phyloP scores from a whole-genome alignment of 2,329 filamentous ascomycete species.

The Chlorencoelia australis region DNA sequence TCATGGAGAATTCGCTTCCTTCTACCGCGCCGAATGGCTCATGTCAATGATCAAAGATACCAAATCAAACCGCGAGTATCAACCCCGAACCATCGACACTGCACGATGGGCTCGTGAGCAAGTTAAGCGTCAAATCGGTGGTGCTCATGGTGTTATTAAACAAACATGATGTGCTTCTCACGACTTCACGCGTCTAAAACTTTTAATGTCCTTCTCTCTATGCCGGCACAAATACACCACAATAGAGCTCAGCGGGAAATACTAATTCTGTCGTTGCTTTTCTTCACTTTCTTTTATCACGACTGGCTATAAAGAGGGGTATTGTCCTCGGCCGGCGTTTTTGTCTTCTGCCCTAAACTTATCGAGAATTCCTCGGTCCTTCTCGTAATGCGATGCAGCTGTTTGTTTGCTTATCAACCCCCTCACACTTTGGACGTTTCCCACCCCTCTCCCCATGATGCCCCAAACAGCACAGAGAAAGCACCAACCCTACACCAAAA shows the following conservation, averaged over 20 bases:
- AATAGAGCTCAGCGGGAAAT: conserved; percentile 17
- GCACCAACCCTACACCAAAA: too few species aligned
- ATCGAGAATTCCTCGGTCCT: conserved; percentile 2
- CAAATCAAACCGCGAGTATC: conserved; percentile 79
- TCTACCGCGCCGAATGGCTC: conserved; percentile 87
- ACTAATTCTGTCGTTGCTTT: conserved; percentile 7
- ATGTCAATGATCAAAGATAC: conserved; percentile 86
- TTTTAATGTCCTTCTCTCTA: conserved; percentile 17
- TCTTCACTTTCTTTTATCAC: conserved; percentile 15
- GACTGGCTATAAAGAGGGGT: conserved; percentile 25
- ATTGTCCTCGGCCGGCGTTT: conserved; percentile 26
- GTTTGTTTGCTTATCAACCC: conserved; percentile 1
- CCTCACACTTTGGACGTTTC: conserved; percentile 1
- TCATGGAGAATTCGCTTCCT: conserved; percentile 71
- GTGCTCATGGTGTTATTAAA: conserved; percentile 28
- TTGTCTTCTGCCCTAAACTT: conserved; percentile 3
- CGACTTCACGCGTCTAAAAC: conserved; percentile 13
- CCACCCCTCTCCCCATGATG: conserved; percentile 4
- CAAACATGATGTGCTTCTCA: conserved; percentile 23
- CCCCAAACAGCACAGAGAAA: conserved; percentile 4
- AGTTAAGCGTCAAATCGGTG: conserved; percentile 78
- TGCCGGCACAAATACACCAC: conserved; percentile 17
- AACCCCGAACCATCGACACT: conserved; percentile 77
- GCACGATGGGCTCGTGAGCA: conserved; percentile 96
- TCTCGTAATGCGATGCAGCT: conserved; percentile 2